These are phyloP conservation scores for Cadophora sp. DNA, from an alignment of 2,329 filamentous ascomycete species.

Conservation along the genomic window DNA sequence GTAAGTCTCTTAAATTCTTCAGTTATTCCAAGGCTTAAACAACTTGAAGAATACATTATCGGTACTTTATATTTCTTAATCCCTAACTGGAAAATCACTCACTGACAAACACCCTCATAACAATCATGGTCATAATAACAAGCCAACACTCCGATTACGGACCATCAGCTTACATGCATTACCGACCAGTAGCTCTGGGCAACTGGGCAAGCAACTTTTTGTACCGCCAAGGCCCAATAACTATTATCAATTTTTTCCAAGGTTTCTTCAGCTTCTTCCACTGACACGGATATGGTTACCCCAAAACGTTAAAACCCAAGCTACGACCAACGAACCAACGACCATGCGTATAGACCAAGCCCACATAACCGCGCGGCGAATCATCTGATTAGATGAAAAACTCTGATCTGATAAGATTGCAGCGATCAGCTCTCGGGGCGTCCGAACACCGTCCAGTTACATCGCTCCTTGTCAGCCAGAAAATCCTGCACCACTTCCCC, in stretches of 20 bases:
- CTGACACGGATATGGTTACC: constrained; percentile 3
- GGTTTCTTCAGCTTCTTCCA: background rate
- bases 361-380: constrained; percentile 5
- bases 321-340: no score
- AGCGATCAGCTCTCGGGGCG: constrained; percentile 6
- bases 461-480: background rate
- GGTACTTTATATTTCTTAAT: no score
- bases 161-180: background rate
- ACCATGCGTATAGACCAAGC: background rate
- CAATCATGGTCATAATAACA: no score
- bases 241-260: constrained; percentile 2
- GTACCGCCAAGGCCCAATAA: background rate
- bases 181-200: background rate
- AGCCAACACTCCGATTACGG: constrained; percentile 6
- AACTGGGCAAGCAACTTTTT: background rate
- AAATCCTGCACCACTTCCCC: background rate
- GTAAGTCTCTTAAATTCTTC: no score
- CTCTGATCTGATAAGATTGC: constrained; percentile 19
- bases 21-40: no score
- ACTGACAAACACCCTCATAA: no score
- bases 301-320: background rate
- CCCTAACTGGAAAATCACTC: no score
- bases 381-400: constrained; percentile 19
- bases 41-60: no score
- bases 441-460: background rate